Percentiles rank a stretch among this genome's conserved stretches.
Conservation (phyloP, 768 basidiomycete genomes). For the Tremella mesenterica region DNA sequence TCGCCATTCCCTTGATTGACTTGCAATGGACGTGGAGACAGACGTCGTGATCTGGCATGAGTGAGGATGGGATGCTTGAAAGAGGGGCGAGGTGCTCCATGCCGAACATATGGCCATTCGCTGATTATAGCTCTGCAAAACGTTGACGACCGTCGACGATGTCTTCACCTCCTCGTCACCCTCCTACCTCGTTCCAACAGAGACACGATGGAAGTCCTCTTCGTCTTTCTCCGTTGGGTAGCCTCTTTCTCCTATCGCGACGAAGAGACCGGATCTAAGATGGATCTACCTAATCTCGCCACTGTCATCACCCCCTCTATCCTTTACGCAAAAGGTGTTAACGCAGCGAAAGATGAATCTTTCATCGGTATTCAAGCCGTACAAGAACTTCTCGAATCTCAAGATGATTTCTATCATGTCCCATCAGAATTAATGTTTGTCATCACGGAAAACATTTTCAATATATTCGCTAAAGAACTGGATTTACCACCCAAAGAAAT, state of each 20-base stretch:
- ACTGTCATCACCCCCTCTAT: conserved; percentile 99
- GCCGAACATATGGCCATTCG: not conserved
- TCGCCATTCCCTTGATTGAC: no score
- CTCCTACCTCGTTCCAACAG: conserved; percentile 86
- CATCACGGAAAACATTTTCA: conserved; percentile 70
- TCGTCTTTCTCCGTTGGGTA: conserved; percentile 99
- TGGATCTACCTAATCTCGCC: conserved; percentile 92
- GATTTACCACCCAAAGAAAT: conserved; percentile 92
- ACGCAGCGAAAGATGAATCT: conserved; percentile 85
- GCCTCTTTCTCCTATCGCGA: conserved; percentile 98
- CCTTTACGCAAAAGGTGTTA: conserved; percentile 70
- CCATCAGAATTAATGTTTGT: conserved; percentile 81
- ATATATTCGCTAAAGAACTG: conserved; percentile 71
- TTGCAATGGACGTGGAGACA: no score
- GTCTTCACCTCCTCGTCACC: conserved; percentile 75
- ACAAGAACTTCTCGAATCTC: conserved; percentile 75
- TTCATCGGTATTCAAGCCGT: conserved; percentile 80
- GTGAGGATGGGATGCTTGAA: no score
- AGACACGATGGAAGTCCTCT: conserved; percentile 94
- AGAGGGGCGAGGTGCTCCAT: no score
- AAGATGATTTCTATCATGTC: conserved; percentile 93
- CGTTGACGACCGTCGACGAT: conserved; percentile 68
- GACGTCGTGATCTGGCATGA: no score
- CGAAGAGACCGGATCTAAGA: conserved; percentile 93
- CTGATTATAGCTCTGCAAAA: conserved; percentile 58